phyloP scores from a whole-genome alignment of 768 basidiomycete species.

The Gautieria morchelliformis region DNA sequence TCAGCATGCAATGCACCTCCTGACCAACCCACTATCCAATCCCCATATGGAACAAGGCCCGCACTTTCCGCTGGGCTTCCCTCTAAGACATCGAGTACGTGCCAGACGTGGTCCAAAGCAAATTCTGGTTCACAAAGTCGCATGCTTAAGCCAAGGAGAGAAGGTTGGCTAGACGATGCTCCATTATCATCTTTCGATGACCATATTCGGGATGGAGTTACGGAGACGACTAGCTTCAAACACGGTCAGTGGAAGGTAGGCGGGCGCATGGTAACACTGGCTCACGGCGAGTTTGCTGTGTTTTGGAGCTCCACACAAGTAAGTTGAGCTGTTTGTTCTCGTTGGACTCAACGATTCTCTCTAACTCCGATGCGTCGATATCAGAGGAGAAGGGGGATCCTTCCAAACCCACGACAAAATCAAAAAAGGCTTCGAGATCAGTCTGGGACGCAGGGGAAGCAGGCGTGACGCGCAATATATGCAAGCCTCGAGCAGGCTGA shows the following conservation, averaged over 20 bases:
- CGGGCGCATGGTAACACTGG: background rate
- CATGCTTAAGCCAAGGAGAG: constrained; percentile 89
- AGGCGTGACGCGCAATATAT: constrained; percentile 84
- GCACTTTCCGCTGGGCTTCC: constrained; percentile 95
- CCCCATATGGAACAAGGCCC: constrained; percentile 85
- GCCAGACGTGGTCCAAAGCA: constrained; percentile 93
- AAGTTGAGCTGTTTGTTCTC: constrained; percentile 64
- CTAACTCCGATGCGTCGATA: constrained; percentile 63
- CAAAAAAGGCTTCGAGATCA: constrained; percentile 86
- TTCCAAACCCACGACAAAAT: constrained; percentile 90
- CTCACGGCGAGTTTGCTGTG: constrained; percentile 58
- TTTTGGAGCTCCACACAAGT: constrained; percentile 80
- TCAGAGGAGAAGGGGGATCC: constrained; percentile 48
- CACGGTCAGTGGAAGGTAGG: background rate
- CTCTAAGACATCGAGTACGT: constrained; percentile 93
- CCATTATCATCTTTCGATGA: constrained; percentile 34
- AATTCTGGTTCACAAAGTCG: constrained; percentile 85
- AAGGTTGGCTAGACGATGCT: constrained; percentile 53
- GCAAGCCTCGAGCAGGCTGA: constrained; percentile 55
- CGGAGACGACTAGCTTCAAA: constrained; percentile 55
- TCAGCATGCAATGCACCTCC: constrained; percentile 87
- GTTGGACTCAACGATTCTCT: constrained; percentile 73
- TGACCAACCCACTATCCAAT: constrained; percentile 83
- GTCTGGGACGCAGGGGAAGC: constrained; percentile 82
- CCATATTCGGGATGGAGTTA: constrained; percentile 84